phyloP scores from a whole-genome alignment of 179 eudicot genomes.

The Corrigiola litoralis region DNA sequence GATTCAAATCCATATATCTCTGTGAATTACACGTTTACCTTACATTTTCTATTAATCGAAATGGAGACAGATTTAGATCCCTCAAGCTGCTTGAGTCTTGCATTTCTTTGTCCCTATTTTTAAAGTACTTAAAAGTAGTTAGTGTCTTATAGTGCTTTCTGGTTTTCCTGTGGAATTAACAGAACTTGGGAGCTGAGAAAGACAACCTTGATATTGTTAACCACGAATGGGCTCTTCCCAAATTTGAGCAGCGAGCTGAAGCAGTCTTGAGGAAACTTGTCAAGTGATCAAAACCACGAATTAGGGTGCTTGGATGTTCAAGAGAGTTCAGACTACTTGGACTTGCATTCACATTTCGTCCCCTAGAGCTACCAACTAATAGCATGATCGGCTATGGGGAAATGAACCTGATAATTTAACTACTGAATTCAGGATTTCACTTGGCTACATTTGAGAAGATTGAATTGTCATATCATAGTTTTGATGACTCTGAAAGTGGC shows the following conservation, averaged over 20 bases:
- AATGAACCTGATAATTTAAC: background rate
- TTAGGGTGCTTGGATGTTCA: background rate
- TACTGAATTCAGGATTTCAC: too few species aligned
- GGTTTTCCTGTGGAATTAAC: conserved; percentile 6
- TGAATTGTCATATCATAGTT: too few species aligned
- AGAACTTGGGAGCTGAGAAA: conserved; percentile 95
- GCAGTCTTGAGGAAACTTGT: conserved; percentile 67
- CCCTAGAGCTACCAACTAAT: background rate
- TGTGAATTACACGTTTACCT: too few species aligned
- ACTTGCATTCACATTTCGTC: background rate
- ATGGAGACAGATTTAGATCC: background rate
- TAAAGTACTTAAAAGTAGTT: background rate
- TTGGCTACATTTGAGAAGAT: too few species aligned
- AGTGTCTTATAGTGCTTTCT: too few species aligned
- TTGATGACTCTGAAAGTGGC: too few species aligned
- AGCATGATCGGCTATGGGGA: background rate
- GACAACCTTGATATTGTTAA: conserved; percentile 80
- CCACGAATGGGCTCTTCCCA: conserved; percentile 90
- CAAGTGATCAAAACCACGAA: conserved; percentile 16
- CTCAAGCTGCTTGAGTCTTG: too few species aligned
- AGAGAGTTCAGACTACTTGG: background rate
- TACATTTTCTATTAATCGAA: too few species aligned
- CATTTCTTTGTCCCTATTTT: background rate
- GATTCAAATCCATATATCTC: too few species aligned
- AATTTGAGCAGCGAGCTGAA: conserved; percentile 94